These are phyloP conservation scores for Yarrowia sp. DNA, from an alignment of 805 yeast genomes.

Conservation along the genomic window DNA sequence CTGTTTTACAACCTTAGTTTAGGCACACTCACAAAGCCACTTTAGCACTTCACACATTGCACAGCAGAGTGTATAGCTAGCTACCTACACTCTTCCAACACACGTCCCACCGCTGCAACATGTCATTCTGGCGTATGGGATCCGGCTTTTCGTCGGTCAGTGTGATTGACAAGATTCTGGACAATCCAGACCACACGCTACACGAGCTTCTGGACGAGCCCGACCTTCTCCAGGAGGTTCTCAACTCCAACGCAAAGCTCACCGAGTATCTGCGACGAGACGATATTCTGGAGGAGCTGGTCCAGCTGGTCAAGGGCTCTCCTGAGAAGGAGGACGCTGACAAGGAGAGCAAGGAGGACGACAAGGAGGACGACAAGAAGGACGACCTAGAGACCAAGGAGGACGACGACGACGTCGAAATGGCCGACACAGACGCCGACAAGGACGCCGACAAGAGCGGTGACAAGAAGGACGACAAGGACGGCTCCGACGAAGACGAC, in stretches of 20 bases:
- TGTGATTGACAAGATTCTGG: constrained; percentile 52
- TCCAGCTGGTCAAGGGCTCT: constrained; percentile 37
- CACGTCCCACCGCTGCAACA: constrained; percentile 28
- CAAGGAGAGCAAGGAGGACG: constrained; percentile 25
- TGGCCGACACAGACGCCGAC: constrained; percentile 29
- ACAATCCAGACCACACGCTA: constrained; percentile 45
- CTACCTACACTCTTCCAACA: neutral
- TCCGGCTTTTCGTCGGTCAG: constrained; percentile 57
- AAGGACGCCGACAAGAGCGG: neutral
- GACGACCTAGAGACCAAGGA: constrained; percentile 29
- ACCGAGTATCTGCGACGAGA: constrained; percentile 79
- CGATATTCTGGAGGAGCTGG: constrained; percentile 63
- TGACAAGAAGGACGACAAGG: neutral
- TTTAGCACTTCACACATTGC: no score
- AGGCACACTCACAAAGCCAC: neutral
- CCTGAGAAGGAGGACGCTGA: constrained; percentile 25
- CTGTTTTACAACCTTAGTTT: constrained; percentile 20
- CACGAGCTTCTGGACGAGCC: constrained; percentile 67
- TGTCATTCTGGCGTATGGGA: constrained; percentile 62
- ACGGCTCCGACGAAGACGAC: constrained; percentile 10
- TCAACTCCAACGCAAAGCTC: constrained; percentile 69
- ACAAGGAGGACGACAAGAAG: constrained; percentile 28
- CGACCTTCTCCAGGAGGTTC: constrained; percentile 68
- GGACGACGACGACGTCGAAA: constrained; percentile 31
- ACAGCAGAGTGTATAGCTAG: no score